Percentiles rank a stretch among this genome's conserved stretches.
Evolutionary conservation across 1,284 basidiomycete genomes (phyloP).

Genomic region (Tausonia pullulans): DNA sequence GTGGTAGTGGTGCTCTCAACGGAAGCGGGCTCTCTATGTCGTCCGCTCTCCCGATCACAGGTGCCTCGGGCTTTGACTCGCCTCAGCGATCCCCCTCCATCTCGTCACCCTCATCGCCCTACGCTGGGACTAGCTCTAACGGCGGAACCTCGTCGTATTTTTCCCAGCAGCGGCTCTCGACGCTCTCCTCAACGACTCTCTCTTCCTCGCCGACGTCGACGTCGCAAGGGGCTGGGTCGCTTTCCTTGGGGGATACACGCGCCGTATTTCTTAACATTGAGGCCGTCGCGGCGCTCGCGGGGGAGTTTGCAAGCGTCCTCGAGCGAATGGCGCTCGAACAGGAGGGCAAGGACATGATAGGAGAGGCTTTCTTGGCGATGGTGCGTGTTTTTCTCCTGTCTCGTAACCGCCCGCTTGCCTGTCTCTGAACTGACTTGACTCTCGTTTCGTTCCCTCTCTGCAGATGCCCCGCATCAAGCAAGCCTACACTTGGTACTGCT

Average conservation of each 20-base stretch:
- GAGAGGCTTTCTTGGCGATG: conserved; percentile 59
- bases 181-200: neutral
- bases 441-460: conserved; percentile 6
- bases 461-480: conserved; percentile 66
- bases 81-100: no score
- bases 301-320: conserved; percentile 44
- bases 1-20: no score
- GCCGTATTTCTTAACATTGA: conserved; percentile 70
- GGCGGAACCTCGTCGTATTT: neutral
- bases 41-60: no score
- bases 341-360: conserved; percentile 58
- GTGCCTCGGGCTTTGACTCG: no score
- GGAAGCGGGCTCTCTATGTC: no score
- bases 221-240: conserved; percentile 34
- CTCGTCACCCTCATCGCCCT: no score
- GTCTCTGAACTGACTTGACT: conserved; percentile 7
- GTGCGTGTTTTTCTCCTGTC: conserved; percentile 39
- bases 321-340: conserved; percentile 37
- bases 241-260: conserved; percentile 58
- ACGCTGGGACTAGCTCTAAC: no score
- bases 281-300: conserved; percentile 59
- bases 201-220: neutral
- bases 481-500: conserved; percentile 76
- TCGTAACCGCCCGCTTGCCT: neutral
- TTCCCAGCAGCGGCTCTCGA: neutral